Evolutionary conservation across 805 yeast genomes (phyloP), one percentile per base, ranked within the genome.

Genomic region (Pichia rugopelliculosa): DNA sequence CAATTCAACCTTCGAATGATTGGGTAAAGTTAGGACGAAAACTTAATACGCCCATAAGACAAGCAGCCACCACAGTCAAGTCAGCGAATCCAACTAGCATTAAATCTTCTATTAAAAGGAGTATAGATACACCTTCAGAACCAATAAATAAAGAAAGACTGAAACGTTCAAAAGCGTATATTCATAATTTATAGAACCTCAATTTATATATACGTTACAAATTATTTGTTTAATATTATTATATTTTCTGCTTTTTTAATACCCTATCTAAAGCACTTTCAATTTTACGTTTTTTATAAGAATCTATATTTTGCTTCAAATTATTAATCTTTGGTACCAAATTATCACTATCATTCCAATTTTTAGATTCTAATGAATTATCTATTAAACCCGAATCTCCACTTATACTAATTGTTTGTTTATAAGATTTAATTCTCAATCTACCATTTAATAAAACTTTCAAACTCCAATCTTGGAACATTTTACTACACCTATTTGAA

Each of bases 391-490:
- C 53, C 11, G 53, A 59, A 39, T 74, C 76, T 11, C 82, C 89
- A 23, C 79, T 82, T 2, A 77, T 62, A 45, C 68, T 71, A 3
- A 84, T 68, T 0, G 86, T 81, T 61, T 90, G 96, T 59, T 89
- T 90, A 59, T 84, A 83, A 51, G 90, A 79, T 57, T 79, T 77
- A 25, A 74, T 68, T 52, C 96, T 74, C 56, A 90, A 68, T 54
- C 88, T 70, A 1, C 96, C 96, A 54, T 77, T 84, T 30, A 84
- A 67, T 41, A 89, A 70, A 0, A 77, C 93, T 21, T 75, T 72
- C 24, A 79, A 75, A 0, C 96, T 80, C 54, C 74, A 74, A 36
- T 73, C 76, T 15, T 77, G 74, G 50, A 84, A 68, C 22, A 84
- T 77, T 30, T 74, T 74, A 26, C 77, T 72, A 20, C 89, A 80